Conservation (phyloP, 2,329 filamentous ascomycete species). For the Thermomyces lanuginosus region DNA sequence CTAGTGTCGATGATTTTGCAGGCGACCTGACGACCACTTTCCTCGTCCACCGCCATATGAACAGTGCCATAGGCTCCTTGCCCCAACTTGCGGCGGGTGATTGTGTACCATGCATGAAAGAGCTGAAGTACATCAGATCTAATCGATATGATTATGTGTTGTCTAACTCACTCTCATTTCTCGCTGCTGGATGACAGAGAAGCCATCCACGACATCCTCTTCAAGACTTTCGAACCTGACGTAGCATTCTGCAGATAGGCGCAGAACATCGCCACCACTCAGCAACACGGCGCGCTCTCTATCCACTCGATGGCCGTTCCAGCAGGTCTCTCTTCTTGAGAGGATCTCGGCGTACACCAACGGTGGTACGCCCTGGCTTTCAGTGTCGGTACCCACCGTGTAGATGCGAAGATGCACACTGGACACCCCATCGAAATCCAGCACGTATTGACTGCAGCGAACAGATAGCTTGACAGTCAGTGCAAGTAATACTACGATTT, state of each 20-base stretch:
- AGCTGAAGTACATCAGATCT: too few species aligned
- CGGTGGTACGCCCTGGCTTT: constrained; percentile 21
- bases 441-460: constrained; percentile 18
- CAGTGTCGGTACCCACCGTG: constrained; percentile 25
- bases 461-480: too few species aligned
- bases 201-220: too few species aligned
- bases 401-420: constrained; percentile 29
- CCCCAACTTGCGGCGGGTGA: constrained; percentile 27
- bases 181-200: too few species aligned
- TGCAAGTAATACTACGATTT: too few species aligned
- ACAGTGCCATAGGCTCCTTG: constrained; percentile 28
- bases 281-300: constrained; percentile 19
- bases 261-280: constrained; percentile 22
- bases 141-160: too few species aligned
- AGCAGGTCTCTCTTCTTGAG: constrained; percentile 25
- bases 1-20: constrained; percentile 31
- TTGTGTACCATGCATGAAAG: constrained; percentile 18
- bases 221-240: constrained; percentile 12
- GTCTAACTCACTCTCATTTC: too few species aligned
- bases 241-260: constrained; percentile 11
- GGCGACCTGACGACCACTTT: constrained; percentile 22
- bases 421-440: constrained; percentile 23
- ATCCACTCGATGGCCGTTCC: constrained; percentile 23
- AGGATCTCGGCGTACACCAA: constrained; percentile 30
- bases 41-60: constrained; percentile 24